Conservation (phyloP, 2,329 filamentous ascomycete species). For the Nakataea oryzae region DNA sequence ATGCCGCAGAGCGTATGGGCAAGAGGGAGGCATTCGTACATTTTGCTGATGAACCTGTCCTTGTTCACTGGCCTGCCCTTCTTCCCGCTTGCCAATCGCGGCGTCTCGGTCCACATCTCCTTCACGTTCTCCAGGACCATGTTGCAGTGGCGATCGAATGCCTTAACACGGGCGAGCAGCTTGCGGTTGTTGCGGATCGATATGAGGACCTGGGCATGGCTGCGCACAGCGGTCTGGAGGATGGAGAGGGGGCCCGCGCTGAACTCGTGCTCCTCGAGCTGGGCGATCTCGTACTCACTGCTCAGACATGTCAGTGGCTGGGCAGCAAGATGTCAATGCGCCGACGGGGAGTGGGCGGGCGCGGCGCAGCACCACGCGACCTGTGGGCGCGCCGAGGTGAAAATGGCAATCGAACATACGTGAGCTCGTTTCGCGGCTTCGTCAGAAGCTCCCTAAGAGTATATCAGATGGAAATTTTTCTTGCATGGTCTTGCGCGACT, state of each 20-base stretch:
- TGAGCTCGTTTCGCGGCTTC: constrained; percentile 84
- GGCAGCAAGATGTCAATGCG: constrained; percentile 9
- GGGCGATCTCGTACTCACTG: constrained; percentile 84
- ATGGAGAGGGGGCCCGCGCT: constrained; percentile 60
- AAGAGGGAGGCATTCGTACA: constrained; percentile 38
- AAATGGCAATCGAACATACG: constrained; percentile 47
- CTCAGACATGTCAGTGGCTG: constrained; percentile 2
- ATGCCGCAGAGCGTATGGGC: too few species aligned
- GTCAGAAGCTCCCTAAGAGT: constrained; percentile 69
- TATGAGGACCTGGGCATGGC: constrained; percentile 91
- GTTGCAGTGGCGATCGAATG: constrained; percentile 97
- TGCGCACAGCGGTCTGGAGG: constrained; percentile 90
- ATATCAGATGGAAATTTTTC: constrained; percentile 2
- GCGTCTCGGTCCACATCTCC: constrained; percentile 99
- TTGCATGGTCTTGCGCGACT: constrained; percentile 17
- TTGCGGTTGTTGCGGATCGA: constrained; percentile 98
- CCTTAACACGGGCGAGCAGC: constrained; percentile 92
- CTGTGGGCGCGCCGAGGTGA: not conserved
- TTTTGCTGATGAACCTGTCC: constrained; percentile 96
- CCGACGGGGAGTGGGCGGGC: constrained; percentile 7
- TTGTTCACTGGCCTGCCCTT: constrained; percentile 90
- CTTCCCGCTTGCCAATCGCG: constrained; percentile 71
- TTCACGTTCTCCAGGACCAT: constrained; percentile 90
- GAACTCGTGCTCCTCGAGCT: constrained; percentile 51
- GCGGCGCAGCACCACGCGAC: not conserved